These are phyloP conservation scores for Myxozyma udenii DNA, from an alignment of 805 yeast genomes.

Conservation along the genomic window DNA sequence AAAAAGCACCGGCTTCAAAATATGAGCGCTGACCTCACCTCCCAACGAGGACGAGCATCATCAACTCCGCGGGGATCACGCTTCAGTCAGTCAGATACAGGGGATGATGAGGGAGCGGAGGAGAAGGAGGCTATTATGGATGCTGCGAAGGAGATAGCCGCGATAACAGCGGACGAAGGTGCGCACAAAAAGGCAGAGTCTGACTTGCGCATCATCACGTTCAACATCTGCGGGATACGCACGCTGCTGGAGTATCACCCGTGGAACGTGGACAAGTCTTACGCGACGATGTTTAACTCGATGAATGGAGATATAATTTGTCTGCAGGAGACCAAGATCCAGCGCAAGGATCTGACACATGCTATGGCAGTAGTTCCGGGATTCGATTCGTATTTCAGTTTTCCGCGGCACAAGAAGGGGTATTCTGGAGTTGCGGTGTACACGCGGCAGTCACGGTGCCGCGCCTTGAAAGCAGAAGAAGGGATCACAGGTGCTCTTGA, in stretches of 20 bases:
- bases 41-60: too few species aligned
- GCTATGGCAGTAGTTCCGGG: slow-evolving; percentile 52
- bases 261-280: slow-evolving; percentile 57
- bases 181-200: too few species aligned
- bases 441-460: slow-evolving; percentile 48
- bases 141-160: too few species aligned
- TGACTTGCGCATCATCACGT: slow-evolving; percentile 63
- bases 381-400: slow-evolving; percentile 62
- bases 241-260: slow-evolving; percentile 81
- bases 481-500: slow-evolving; percentile 74
- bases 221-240: slow-evolving; percentile 81
- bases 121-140: too few species aligned
- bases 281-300: slow-evolving; percentile 47
- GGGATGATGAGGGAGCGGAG: too few species aligned
- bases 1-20: too few species aligned
- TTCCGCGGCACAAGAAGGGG: slow-evolving; percentile 70
- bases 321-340: slow-evolving; percentile 79
- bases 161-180: too few species aligned
- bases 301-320: slow-evolving; percentile 75
- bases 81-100: too few species aligned
- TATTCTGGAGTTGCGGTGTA: slow-evolving; percentile 91
- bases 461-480: slow-evolving; percentile 64
- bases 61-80: too few species aligned
- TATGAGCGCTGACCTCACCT: too few species aligned
- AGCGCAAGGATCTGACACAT: slow-evolving; percentile 48